Percentiles rank a stretch among this genome's conserved stretches.
Evolutionary conservation across 192 early-diverging fungal species (phyloP).

Genomic region (Coemansia sp.): DNA sequence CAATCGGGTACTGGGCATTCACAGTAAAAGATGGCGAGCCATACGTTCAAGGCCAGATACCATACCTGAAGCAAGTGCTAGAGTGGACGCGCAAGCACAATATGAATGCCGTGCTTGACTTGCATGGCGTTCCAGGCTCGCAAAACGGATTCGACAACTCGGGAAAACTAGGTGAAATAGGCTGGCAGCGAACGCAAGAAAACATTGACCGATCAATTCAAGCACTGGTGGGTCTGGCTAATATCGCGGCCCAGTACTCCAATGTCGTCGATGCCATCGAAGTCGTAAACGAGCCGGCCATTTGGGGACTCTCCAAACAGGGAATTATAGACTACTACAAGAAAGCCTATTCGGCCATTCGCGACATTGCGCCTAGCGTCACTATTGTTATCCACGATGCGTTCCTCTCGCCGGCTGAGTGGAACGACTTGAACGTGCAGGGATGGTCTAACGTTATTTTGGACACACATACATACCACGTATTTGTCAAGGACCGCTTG

Average conservation of each 20-base stretch:
- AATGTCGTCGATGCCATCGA: slow-evolving; percentile 48
- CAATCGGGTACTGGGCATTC: slow-evolving; percentile 67
- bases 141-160: slow-evolving; percentile 68
- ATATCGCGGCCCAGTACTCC: slow-evolving; percentile 37
- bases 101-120: slow-evolving; percentile 60
- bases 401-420: slow-evolving; percentile 46
- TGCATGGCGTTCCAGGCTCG: slow-evolving; percentile 65
- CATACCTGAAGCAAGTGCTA: slow-evolving; percentile 40
- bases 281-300: slow-evolving; percentile 58
- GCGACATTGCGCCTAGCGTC: slow-evolving; percentile 32
- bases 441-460: slow-evolving; percentile 55
- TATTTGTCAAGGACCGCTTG: slow-evolving; percentile 51
- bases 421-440: slow-evolving; percentile 34
- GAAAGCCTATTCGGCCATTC: slow-evolving; percentile 39
- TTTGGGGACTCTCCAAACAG: slow-evolving; percentile 42
- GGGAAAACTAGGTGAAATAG: slow-evolving; percentile 51
- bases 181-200: slow-evolving; percentile 44
- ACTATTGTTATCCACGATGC: slow-evolving; percentile 54
- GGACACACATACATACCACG: slow-evolving; percentile 59
- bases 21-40: slow-evolving; percentile 57
- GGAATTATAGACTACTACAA: slow-evolving; percentile 50
- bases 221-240: slow-evolving; percentile 57
- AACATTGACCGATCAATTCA: slow-evolving; percentile 62
- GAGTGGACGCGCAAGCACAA: slow-evolving; percentile 52
- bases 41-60: slow-evolving; percentile 54